Percentiles rank a stretch among this genome's conserved stretches.
Evolutionary conservation across 1,139 yeast genomes (phyloP).

Genomic region (Trichomonascaceae sp.): DNA sequence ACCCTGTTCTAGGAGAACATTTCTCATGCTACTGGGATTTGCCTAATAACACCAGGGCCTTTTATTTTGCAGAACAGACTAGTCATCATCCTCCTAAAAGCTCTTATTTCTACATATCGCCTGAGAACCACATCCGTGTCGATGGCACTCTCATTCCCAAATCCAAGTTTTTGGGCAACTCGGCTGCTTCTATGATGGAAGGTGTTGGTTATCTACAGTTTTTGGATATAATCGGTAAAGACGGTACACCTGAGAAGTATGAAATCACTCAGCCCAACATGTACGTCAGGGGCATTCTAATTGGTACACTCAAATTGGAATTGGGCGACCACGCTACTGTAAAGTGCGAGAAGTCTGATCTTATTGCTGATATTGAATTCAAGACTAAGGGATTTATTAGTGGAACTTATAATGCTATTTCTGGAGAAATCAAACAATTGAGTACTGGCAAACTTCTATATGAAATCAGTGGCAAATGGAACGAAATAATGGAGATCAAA

Average conservation of each 20-base stretch:
- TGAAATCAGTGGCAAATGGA: conserved; percentile 87
- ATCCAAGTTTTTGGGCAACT: conserved; percentile 85
- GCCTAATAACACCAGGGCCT: conserved; percentile 63
- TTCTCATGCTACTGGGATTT: conserved; percentile 91
- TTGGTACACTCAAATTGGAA: conserved; percentile 85
- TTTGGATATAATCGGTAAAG: conserved; percentile 45
- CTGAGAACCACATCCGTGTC: conserved; percentile 71
- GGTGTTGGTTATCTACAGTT: conserved; percentile 74
- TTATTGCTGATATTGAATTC: conserved; percentile 80
- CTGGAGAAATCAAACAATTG: conserved; percentile 58
- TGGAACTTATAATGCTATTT: conserved; percentile 87
- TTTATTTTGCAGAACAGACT: conserved; percentile 86
- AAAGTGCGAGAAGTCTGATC: conserved; percentile 54
- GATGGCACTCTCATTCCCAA: conserved; percentile 87
- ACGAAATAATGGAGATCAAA: conserved; percentile 71
- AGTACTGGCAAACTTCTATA: conserved; percentile 52
- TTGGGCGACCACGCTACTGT: conserved; percentile 85
- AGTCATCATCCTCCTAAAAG: conserved; percentile 99
- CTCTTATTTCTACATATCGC: conserved; percentile 82
- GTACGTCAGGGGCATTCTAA: conserved; percentile 89
- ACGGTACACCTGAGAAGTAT: conserved; percentile 55
- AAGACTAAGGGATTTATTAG: conserved; percentile 91
- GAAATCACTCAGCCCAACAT: conserved; percentile 88
- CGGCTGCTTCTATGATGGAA: conserved; percentile 97
- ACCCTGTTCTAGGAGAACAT: conserved; percentile 88